Percentiles rank a stretch among this genome's conserved stretches.
Evolutionary conservation across 78 protist genomes (phyloP).

Genomic region (Dictyostelium brefeldianum): DNA sequence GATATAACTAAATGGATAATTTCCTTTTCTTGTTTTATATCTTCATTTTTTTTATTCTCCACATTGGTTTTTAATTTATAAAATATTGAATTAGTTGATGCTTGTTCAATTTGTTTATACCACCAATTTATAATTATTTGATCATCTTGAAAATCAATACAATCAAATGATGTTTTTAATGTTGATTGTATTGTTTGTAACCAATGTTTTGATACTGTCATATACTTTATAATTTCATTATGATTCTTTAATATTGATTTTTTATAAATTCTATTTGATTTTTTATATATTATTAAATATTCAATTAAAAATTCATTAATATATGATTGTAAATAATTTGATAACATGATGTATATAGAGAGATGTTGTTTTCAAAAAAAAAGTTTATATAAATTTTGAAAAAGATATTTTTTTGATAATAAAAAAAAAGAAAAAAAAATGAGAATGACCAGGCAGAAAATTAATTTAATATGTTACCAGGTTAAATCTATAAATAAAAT

Average conservation of each 20-base stretch:
- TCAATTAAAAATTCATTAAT: not conserved
- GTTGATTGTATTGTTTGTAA: not conserved
- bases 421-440: too few species aligned
- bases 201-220: not conserved
- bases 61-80: not conserved
- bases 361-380: too few species aligned
- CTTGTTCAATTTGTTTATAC: not conserved
- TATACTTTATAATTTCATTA: not conserved
- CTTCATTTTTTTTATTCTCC: not conserved
- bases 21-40: not conserved
- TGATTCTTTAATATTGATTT: not conserved
- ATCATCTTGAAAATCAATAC: not conserved
- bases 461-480: too few species aligned
- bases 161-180: not conserved
- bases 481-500: too few species aligned
- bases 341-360: too few species aligned
- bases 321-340: not conserved
- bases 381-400: too few species aligned
- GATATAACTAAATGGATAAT: not conserved
- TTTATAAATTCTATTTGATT: not conserved
- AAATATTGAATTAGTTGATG: not conserved
- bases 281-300: not conserved
- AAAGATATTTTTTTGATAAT: too few species aligned
- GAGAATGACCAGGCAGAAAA: too few species aligned
- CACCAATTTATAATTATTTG: not conserved